Percentiles rank a stretch among this genome's conserved stretches.
Evolutionary conservation across 352 stramenopile species (phyloP).

Genomic region (Globisporangium viniferum): DNA sequence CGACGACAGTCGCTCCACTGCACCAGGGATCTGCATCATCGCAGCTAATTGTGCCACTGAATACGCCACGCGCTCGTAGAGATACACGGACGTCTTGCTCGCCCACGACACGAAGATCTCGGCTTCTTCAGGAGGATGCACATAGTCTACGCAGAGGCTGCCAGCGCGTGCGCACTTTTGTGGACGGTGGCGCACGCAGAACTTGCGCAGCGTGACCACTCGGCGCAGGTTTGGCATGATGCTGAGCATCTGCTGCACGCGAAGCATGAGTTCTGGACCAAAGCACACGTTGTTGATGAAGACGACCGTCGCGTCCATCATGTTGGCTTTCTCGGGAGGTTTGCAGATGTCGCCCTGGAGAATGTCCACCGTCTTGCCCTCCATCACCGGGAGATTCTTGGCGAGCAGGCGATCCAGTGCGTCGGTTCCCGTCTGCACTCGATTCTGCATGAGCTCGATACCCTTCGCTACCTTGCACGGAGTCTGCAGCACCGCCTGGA

Average conservation of each 20-base stretch:
- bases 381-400: slow-evolving; percentile 36
- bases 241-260: slow-evolving; percentile 61
- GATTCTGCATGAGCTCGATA: slow-evolving; percentile 87
- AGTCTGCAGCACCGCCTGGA: slow-evolving; percentile 73
- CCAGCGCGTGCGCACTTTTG: slow-evolving; percentile 51
- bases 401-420: slow-evolving; percentile 49
- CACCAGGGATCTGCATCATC: slow-evolving; percentile 22
- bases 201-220: slow-evolving; percentile 73
- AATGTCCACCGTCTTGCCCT: slow-evolving; percentile 53
- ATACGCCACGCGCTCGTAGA: slow-evolving; percentile 63
- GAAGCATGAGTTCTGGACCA: slow-evolving; percentile 69
- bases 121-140: slow-evolving; percentile 58
- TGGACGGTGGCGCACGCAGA: slow-evolving; percentile 73
- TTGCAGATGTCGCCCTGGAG: slow-evolving; percentile 74
- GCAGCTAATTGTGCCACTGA: slow-evolving; percentile 35
- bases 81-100: slow-evolving; percentile 68
- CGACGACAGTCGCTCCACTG: background rate
- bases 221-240: slow-evolving; percentile 57
- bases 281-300: slow-evolving; percentile 90
- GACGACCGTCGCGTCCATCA: slow-evolving; percentile 76
- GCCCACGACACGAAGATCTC: slow-evolving; percentile 83
- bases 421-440: slow-evolving; percentile 52
- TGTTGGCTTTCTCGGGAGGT: slow-evolving; percentile 41
- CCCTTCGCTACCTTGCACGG: slow-evolving; percentile 58
- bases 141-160: slow-evolving; percentile 66